A percentile compares a stretch with the other conserved stretches of the same genome.
Evolutionary conservation across 805 yeast genomes (phyloP).

Genomic region (Metschnikowia lochheadii): DNA sequence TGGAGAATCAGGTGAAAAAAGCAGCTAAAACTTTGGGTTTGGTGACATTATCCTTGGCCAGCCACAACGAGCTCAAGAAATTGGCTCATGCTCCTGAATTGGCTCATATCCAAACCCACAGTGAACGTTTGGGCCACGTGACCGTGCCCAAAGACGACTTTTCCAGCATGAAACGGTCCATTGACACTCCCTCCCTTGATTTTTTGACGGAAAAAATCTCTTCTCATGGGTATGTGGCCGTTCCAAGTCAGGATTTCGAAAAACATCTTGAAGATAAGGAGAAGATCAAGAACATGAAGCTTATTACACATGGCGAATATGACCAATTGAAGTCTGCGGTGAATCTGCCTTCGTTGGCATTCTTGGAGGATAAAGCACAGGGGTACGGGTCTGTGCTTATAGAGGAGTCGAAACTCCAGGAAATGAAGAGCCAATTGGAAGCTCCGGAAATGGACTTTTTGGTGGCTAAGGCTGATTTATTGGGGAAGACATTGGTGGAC

Average conservation of each 20-base stretch:
- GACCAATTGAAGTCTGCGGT: constrained; percentile 10
- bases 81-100: constrained; percentile 22
- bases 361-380: constrained; percentile 16
- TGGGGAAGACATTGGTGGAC: constrained; percentile 8
- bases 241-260: constrained; percentile 17
- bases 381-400: constrained; percentile 13
- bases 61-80: constrained; percentile 5
- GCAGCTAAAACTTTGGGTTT: constrained; percentile 8
- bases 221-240: constrained; percentile 16
- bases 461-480: constrained; percentile 10
- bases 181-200: constrained; percentile 21
- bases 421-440: constrained; percentile 16
- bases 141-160: constrained; percentile 19
- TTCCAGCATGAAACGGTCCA: constrained; percentile 7
- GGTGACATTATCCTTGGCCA: constrained; percentile 2
- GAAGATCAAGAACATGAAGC: constrained; percentile 24
- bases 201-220: constrained; percentile 15
- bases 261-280: constrained; percentile 26
- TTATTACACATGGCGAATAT: constrained; percentile 18
- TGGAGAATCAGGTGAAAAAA: constrained; percentile 7
- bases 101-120: constrained; percentile 22
- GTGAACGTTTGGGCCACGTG: constrained; percentile 17
- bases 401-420: constrained; percentile 9
- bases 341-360: constrained; percentile 12
- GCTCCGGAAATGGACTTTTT: constrained; percentile 15